Evolutionary conservation across 1,284 basidiomycete species (phyloP), one percentile per base, ranked within the genome.

Genomic region (Sanguinoderma infundibulare): DNA sequence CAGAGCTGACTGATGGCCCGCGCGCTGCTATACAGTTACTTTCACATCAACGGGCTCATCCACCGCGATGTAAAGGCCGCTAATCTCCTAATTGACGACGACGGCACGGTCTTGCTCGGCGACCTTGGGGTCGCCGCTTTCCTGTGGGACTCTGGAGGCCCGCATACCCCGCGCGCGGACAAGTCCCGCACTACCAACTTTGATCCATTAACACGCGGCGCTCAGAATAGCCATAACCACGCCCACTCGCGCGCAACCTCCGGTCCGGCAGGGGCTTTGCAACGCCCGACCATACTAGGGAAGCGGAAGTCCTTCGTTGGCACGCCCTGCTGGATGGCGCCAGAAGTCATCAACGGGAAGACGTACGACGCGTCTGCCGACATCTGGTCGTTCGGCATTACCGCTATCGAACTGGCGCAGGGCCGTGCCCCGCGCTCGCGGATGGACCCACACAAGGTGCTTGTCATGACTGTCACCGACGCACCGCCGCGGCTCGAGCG

Each of bases 251-350:
- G 57, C 36, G 20, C 54, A 34, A n/a, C n/a, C n/a, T n/a, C 38
- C 22, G 17, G 61, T 65, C 65, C 58, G 67, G 4, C 66, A 65
- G 32, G 32, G 49, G 24, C 32, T 20, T 32, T 58, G 1, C 68
- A 70, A 62, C 47, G 62, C 12, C 69, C 68, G 3, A 62, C 67
- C 26, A 78, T 72, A 55, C 78, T 87, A 20, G 86, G 85, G 39
- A 92, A 91, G 69, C 83, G 93, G 59, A 92, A 91, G 73, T 92
- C 90, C 9, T 96, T 96, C 71, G 95, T 96, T 20, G 95, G 95
- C 53, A 96, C 95, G 85, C 95, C 95, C 1, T 94, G 92, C 71
- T 96, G 94, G 92, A 96, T 96, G 94, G 93, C 95, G 0, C 95
- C 95, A 2, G 94, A 96, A 69, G 84, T 96, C 28, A 92, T 96